A percentile compares a stretch with the other conserved stretches of the same genome.
Evolutionary conservation across 257 asterid genomes (phyloP).

Genomic region (Parsonsia alboflavescens): DNA sequence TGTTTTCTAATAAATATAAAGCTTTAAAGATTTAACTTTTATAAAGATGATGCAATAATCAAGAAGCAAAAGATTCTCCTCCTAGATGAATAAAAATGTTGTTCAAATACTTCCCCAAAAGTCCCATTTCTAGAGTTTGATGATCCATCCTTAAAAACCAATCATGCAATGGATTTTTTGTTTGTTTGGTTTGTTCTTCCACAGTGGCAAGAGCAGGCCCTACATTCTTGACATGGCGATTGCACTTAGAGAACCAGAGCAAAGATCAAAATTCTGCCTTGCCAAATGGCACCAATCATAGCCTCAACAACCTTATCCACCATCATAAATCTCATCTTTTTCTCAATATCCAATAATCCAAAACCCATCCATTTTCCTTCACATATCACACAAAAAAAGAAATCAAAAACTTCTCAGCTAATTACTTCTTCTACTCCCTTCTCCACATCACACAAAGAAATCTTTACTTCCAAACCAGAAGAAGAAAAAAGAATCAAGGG

Average conservation of each 20-base stretch:
- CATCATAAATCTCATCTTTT: slow-evolving; percentile 45
- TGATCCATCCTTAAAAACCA: neutral
- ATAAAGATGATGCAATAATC: too few species aligned
- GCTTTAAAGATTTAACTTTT: too few species aligned
- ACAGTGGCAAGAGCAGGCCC: slow-evolving; percentile 12
- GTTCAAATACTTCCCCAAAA: neutral
- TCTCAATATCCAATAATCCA: slow-evolving; percentile 34
- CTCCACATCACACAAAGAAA: slow-evolving; percentile 10
- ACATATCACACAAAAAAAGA: slow-evolving; percentile 25
- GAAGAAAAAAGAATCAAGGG: neutral
- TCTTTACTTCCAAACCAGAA: slow-evolving; percentile 6
- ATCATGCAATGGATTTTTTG: neutral
- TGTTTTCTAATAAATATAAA: too few species aligned
- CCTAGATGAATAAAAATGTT: too few species aligned
- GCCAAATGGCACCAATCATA: slow-evolving; percentile 41
- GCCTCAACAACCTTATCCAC: slow-evolving; percentile 48
- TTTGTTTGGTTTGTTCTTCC: neutral
- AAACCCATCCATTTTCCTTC: slow-evolving; percentile 27
- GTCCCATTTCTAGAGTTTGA: neutral
- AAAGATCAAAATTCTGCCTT: slow-evolving; percentile 15
- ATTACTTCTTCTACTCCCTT: slow-evolving; percentile 6
- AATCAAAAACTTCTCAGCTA: slow-evolving; percentile 5
- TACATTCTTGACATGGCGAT: slow-evolving; percentile 36
- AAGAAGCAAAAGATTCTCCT: too few species aligned
- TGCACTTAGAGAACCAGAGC: slow-evolving; percentile 15